phyloP scores from a whole-genome alignment of 140 eudicot genomes.

The Ambrosia hybrid region DNA sequence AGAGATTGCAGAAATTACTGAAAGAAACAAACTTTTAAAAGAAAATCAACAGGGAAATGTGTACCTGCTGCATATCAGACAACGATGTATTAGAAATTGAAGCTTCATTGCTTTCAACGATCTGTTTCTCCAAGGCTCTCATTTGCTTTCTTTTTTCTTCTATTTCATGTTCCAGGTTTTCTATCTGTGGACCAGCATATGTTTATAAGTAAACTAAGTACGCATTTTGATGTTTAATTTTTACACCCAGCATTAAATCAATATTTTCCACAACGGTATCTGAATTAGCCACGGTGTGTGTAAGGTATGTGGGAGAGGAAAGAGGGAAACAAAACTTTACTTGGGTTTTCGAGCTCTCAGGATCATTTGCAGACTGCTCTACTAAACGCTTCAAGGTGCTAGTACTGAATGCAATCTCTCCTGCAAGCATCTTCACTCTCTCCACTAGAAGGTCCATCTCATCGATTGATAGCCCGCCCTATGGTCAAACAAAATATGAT shows the following conservation, averaged over 20 bases:
- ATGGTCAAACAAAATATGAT: slow-evolving; percentile 22
- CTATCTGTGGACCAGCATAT: slow-evolving; percentile 49
- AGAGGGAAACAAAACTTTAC: slow-evolving; percentile 31
- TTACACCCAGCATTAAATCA: no score
- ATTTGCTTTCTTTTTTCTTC: slow-evolving; percentile 85
- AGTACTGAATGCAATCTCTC: slow-evolving; percentile 79
- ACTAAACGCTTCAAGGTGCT: slow-evolving; percentile 82
- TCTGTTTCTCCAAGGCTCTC: slow-evolving; percentile 85
- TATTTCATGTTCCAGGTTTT: slow-evolving; percentile 78
- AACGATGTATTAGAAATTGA: slow-evolving; percentile 84
- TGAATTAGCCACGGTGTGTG: no score
- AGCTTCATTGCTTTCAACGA: slow-evolving; percentile 82
- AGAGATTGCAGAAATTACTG: neutral
- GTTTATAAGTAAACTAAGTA: slow-evolving; percentile 11
- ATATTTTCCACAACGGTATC: no score
- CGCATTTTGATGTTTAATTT: neutral
- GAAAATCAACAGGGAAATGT: neutral
- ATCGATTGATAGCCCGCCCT: slow-evolving; percentile 67
- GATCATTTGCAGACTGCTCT: slow-evolving; percentile 79
- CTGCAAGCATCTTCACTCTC: slow-evolving; percentile 90
- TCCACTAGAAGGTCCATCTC: slow-evolving; percentile 85
- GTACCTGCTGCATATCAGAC: slow-evolving; percentile 95
- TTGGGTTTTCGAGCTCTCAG: slow-evolving; percentile 76
- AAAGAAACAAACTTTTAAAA: neutral
- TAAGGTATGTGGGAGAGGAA: no score